phyloP scores from a whole-genome alignment of 148 eudicot genomes.

The Fagopyrum tataricum region DNA sequence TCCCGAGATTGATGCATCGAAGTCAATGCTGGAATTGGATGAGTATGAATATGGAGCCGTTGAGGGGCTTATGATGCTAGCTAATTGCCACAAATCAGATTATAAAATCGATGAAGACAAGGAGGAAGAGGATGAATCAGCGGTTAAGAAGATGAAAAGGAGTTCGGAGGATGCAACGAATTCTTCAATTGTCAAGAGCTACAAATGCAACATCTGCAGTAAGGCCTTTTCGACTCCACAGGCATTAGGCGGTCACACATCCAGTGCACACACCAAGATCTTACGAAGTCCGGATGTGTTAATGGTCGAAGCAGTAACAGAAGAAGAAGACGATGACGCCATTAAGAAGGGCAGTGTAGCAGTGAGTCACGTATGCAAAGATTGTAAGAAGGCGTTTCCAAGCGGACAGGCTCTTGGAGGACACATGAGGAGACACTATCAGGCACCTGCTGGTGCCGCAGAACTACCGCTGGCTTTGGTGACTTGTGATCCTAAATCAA shows the following conservation, averaged over 20 bases:
- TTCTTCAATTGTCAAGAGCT: neutral
- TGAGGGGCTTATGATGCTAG: slow-evolving; percentile 19
- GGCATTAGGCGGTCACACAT: slow-evolving; percentile 52
- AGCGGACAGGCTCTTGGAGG: slow-evolving; percentile 48
- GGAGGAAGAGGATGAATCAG: neutral
- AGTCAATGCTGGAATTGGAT: neutral
- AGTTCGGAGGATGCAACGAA: slow-evolving; percentile 16
- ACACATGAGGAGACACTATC: slow-evolving; percentile 39
- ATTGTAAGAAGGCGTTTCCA: slow-evolving; percentile 27
- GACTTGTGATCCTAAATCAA: neutral
- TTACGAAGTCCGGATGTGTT: neutral
- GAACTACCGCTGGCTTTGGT: neutral
- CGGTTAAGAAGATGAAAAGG: slow-evolving; percentile 8
- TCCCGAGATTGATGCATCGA: neutral
- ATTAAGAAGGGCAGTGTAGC: neutral
- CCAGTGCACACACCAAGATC: slow-evolving; percentile 35
- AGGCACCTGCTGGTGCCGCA: neutral
- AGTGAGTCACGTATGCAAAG: slow-evolving; percentile 17
- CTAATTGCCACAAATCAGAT: neutral
- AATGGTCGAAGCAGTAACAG: neutral
- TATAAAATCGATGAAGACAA: neutral
- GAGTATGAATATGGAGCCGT: slow-evolving; percentile 15
- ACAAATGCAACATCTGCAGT: slow-evolving; percentile 37
- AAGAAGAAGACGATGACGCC: neutral
- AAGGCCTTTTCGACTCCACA: slow-evolving; percentile 33